A percentile compares a stretch with the other conserved stretches of the same genome.
Conservation (phyloP, 495 filamentous ascomycete species). For the Parmelia sp. region DNA sequence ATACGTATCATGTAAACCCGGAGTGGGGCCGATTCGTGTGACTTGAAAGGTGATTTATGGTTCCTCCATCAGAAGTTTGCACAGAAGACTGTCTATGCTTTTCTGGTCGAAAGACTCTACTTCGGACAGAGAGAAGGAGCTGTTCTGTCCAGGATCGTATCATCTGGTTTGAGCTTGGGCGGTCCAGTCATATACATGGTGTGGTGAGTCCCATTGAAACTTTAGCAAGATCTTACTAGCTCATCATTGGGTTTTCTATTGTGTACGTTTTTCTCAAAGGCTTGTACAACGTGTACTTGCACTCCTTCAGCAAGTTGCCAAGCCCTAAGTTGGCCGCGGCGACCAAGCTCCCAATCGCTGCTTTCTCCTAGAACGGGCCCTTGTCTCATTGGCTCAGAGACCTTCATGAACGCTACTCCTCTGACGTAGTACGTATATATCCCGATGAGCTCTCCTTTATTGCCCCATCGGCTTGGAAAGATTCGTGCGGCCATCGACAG, state of each 20-base stretch:
- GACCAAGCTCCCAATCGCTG: not conserved
- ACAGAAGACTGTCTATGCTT: not conserved
- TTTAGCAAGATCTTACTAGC: not conserved
- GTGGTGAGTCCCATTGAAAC: not conserved
- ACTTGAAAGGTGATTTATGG: not conserved
- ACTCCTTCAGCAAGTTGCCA: not conserved
- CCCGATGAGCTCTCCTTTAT: not conserved
- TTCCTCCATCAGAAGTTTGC: not conserved
- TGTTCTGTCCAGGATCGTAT: not conserved
- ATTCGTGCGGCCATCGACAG: not conserved
- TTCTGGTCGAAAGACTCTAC: not conserved
- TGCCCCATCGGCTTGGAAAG: not conserved
- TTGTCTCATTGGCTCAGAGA: not conserved
- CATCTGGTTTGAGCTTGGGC: not conserved
- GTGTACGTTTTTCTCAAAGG: not conserved
- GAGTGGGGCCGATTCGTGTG: not conserved
- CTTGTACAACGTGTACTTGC: not conserved
- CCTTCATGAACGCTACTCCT: not conserved
- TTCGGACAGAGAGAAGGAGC: not conserved
- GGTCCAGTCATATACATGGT: not conserved
- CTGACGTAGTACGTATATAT: not conserved
- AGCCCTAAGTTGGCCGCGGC: not conserved
- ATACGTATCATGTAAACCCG: not conserved
- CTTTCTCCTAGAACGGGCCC: not conserved
- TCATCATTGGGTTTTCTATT: not conserved